Conservation (phyloP, 805 yeast genomes). For the Lipomyces starkeyi region DNA sequence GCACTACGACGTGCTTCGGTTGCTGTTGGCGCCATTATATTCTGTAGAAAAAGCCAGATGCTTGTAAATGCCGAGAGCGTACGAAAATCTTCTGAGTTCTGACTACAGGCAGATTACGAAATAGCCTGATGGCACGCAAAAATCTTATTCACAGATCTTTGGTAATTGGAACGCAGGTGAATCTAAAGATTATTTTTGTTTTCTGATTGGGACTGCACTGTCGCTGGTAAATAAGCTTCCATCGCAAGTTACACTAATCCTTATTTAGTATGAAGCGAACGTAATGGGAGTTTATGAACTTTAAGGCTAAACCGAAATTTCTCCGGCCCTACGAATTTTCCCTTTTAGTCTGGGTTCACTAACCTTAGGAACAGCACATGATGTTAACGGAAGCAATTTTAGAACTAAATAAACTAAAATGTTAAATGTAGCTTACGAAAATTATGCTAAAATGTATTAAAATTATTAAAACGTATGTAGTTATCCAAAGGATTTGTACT, state of each 20-base stretch:
- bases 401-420: neutral
- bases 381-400: neutral
- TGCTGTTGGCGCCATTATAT: slow-evolving; percentile 2
- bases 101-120: neutral
- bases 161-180: neutral
- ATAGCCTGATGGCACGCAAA: neutral
- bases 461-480: neutral
- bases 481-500: no score
- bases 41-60: neutral
- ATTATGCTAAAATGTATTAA: no score
- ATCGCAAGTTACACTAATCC: neutral
- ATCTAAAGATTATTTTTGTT: neutral
- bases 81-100: neutral
- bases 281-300: neutral
- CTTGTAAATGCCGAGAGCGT: neutral
- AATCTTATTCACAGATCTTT: neutral
- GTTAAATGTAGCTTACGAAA: neutral
- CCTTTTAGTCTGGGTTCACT: no score
- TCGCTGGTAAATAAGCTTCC: neutral
- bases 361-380: neutral
- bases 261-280: neutral
- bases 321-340: neutral
- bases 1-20: neutral
- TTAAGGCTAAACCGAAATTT: neutral
- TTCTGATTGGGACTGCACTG: no score